A percentile compares a stretch with the other conserved stretches of the same genome.
phyloP scores from a whole-genome alignment of 1,284 basidiomycete species.

The Sporisorium sorghi region DNA sequence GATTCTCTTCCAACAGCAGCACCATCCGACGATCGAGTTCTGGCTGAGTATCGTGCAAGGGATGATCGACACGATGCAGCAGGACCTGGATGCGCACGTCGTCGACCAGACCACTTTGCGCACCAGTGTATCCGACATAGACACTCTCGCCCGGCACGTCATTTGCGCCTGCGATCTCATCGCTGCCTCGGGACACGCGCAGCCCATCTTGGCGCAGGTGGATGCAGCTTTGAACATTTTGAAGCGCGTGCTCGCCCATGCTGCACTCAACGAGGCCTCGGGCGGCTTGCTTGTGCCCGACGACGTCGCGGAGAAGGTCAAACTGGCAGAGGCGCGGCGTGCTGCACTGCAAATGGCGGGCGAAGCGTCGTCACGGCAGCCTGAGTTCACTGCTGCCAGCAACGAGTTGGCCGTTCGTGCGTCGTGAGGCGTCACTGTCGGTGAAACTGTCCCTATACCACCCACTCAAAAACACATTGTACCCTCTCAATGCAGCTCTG shows the following conservation, averaged over 20 bases:
- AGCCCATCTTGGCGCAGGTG: conserved; percentile 13
- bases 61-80: conserved; percentile 26
- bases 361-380: not conserved
- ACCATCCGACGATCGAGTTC: conserved; percentile 47
- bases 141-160: conserved; percentile 32
- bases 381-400: not conserved
- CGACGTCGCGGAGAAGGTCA: conserved; percentile 14
- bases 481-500: no score
- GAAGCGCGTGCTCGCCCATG: conserved; percentile 29
- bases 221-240: conserved; percentile 25
- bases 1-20: conserved; percentile 20
- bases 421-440: not conserved
- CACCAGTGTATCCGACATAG: conserved; percentile 31
- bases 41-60: conserved; percentile 38
- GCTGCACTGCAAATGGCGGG: not conserved
- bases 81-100: conserved; percentile 42
- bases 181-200: conserved; percentile 12
- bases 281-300: conserved; percentile 21
- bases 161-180: conserved; percentile 28
- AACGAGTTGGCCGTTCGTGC: not conserved
- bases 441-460: no score
- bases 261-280: conserved; percentile 7
- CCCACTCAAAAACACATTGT: no score
- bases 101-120: conserved; percentile 16
- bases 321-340: conserved; percentile 12